A percentile compares a stretch with the other conserved stretches of the same genome.
phyloP scores from a whole-genome alignment of 345 rosid genomes.

The Mangifera indica region DNA sequence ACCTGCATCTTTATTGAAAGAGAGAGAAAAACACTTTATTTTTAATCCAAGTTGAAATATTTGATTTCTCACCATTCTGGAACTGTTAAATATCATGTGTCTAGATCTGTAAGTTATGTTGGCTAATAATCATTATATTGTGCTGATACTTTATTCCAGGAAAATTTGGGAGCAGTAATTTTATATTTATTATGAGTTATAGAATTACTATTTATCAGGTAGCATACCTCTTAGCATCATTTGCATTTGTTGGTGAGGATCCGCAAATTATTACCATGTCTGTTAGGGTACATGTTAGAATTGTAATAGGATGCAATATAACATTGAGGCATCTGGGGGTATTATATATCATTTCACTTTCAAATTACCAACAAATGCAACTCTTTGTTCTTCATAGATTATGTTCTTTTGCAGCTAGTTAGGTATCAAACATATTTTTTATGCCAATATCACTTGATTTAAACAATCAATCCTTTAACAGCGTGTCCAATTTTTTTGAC shows the following conservation, averaged over 20 bases:
- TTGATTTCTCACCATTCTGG: background rate
- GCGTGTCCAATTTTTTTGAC: constrained; percentile 6
- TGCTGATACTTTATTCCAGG: background rate
- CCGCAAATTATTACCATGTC: background rate
- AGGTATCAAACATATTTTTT: background rate
- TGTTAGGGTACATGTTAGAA: background rate
- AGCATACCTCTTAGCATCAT: background rate
- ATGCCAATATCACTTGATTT: background rate
- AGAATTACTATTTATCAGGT: background rate
- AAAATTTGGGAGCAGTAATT: background rate
- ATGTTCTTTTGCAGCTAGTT: background rate
- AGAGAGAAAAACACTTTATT: too few species aligned
- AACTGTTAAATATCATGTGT: background rate
- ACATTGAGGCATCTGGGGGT: constrained; percentile 1
- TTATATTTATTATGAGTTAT: background rate
- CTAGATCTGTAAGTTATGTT: background rate
- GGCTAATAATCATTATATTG: background rate
- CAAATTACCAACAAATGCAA: background rate
- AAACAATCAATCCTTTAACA: background rate
- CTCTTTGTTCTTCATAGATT: background rate
- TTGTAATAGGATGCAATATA: background rate
- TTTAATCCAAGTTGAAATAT: background rate
- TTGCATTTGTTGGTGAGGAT: constrained; percentile 1
- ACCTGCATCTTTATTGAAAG: background rate
- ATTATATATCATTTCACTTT: background rate